Evolutionary conservation across 345 rosid species (phyloP), one percentile per base, ranked within the genome.

Genomic region (Gossypium mustelinum): DNA sequence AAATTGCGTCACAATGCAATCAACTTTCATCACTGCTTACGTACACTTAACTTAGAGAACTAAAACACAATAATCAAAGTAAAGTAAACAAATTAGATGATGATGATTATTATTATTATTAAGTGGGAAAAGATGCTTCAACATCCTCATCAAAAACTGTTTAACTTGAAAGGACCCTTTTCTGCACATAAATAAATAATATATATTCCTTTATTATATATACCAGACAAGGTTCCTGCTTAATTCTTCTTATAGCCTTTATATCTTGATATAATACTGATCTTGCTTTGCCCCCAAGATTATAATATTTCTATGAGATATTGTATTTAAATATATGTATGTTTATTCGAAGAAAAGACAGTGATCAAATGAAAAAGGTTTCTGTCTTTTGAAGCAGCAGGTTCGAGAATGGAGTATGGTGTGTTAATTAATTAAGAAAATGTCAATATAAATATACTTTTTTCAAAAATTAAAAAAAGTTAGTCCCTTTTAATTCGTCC

Each of bases 11-110:
- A 81, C 24, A 5, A 70, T 73, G 62, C 70, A 43, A 59, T 61
- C 67, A 13, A 47, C 45, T 81, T 81, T 50, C 88, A 85, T 81
- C 88, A 82, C 66, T 76, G 83, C 86, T 85, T 82, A 82, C 86
- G 84, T 71, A 52, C 41, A 11, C 65, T 50, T 72, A 69, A 69
- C 58, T 56, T 72, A 43, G 45, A 41, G 11, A 13, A 13, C 41
- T 47, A 68, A 12, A 67, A 67, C 58, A 48, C 72, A 68, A 50
- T 51, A 34, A 34, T 34, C 7, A 34, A 34, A 34, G 41, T 20
- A 14, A 68, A 25, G 72, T 25, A 68, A 68, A 25, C 44, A 48
- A 25, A 14, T 4, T 2, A 6, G 70, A 18, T 66, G 45, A 20
- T 25, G 2, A 25, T 2, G 0, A 27, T 22, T 18, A 29, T 34